phyloP scores from a whole-genome alignment of 2,329 filamentous ascomycete genomes.

The Sordariomycetes sp. region DNA sequence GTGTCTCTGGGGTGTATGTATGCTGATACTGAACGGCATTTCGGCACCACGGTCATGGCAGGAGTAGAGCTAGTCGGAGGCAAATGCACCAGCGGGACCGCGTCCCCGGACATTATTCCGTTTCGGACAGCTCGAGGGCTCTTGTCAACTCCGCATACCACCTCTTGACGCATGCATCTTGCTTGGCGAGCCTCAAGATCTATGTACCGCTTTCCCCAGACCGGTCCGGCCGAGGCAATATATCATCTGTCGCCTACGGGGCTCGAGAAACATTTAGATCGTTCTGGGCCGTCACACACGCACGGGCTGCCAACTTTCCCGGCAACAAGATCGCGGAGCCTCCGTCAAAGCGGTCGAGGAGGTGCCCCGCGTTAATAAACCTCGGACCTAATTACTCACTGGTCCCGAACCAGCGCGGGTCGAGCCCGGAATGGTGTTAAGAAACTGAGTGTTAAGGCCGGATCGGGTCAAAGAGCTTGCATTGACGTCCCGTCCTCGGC shows the following conservation, averaged over 20 bases:
- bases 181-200: neutral
- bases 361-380: neutral
- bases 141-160: neutral
- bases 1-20: too few relatives aligned
- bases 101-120: neutral
- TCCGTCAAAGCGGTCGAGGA: neutral
- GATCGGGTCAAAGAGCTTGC: constrained; percentile 4
- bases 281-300: too few relatives aligned
- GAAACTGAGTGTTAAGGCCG: neutral
- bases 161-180: neutral
- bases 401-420: neutral
- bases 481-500: neutral
- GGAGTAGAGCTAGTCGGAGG: too few relatives aligned
- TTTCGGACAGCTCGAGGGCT: neutral
- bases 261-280: too few relatives aligned
- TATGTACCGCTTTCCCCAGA: neutral
- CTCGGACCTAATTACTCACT: neutral
- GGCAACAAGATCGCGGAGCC: too few relatives aligned
- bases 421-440: neutral
- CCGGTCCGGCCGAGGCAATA: neutral
- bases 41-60: too few relatives aligned
- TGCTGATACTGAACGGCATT: too few relatives aligned
- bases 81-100: too few relatives aligned
- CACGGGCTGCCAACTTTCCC: neutral
- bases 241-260: neutral